Conservation (phyloP, 2,329 filamentous ascomycete genomes). For the Aureobasidium uvarum region DNA sequence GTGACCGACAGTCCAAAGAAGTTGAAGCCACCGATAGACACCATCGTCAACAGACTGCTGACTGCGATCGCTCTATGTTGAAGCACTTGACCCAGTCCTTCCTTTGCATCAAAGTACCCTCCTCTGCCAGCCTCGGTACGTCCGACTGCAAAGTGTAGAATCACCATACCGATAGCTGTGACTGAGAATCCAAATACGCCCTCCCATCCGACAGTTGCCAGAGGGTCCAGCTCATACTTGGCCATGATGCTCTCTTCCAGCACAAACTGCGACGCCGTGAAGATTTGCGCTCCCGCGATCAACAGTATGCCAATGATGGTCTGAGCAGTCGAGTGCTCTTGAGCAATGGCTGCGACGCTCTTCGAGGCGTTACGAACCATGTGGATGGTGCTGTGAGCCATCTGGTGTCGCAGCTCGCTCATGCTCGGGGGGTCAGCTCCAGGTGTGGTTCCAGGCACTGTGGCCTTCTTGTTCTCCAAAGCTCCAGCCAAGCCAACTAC, state of each 20-base stretch:
- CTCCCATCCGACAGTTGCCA: conserved; percentile 94
- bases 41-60: conserved; percentile 88
- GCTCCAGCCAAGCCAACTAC: conserved; percentile 87
- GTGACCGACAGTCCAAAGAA: conserved; percentile 97
- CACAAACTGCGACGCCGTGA: conserved; percentile 95
- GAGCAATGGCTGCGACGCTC: conserved; percentile 43
- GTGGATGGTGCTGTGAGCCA: background rate
- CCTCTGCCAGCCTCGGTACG: conserved; percentile 68
- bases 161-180: conserved; percentile 73
- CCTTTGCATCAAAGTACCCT: conserved; percentile 86
- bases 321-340: conserved; percentile 58
- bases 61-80: conserved; percentile 67
- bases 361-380: conserved; percentile 32
- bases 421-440: conserved; percentile 27
- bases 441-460: conserved; percentile 34
- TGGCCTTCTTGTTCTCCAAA: conserved; percentile 64
- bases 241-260: conserved; percentile 91
- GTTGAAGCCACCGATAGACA: conserved; percentile 97
- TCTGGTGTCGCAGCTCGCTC: conserved; percentile 4
- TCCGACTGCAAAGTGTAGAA: conserved; percentile 76
- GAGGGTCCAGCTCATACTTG: conserved; percentile 73
- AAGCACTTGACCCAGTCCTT: conserved; percentile 80
- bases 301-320: conserved; percentile 81
- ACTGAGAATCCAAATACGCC: conserved; percentile 84
- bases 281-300: conserved; percentile 93